Evolutionary conservation across 2,329 filamentous ascomycete species (phyloP).

Genomic region (Alternaria arbusti): DNA sequence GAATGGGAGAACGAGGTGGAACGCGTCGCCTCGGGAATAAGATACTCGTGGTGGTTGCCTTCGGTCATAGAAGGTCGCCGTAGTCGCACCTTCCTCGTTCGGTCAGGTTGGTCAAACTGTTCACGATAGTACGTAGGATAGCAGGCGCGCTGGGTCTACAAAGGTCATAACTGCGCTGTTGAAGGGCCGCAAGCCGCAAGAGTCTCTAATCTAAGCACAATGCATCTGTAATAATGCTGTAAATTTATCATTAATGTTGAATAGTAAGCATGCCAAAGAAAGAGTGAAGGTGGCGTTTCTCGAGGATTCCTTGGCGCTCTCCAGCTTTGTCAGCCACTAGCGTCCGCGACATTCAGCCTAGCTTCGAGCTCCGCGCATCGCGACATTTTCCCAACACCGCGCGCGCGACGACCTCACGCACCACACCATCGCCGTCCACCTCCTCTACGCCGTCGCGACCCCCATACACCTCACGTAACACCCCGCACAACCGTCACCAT

Average conservation of each 20-base stretch:
- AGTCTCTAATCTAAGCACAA: not conserved
- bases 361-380: conserved; percentile 15
- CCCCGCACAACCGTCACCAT: conserved; percentile 56
- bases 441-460: not conserved
- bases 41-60: not conserved
- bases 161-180: not conserved
- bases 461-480: not conserved
- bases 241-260: not conserved
- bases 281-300: conserved; percentile 4
- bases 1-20: not conserved
- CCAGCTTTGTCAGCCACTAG: conserved; percentile 15
- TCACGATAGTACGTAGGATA: not conserved
- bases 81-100: not conserved
- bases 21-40: not conserved
- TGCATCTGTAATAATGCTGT: not conserved
- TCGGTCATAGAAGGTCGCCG: not conserved
- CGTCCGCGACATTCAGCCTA: not conserved
- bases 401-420: conserved; percentile 10
- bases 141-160: not conserved
- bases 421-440: not conserved
- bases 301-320: conserved; percentile 11
- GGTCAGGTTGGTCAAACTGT: not conserved
- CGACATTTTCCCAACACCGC: conserved; percentile 9
- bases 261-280: not conserved
- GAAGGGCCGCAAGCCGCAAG: not conserved